Evolutionary conservation across 371 early-diverging fungal species (phyloP), one percentile per base, ranked within the genome.

Genomic region (Rhizopus microsporus): DNA sequence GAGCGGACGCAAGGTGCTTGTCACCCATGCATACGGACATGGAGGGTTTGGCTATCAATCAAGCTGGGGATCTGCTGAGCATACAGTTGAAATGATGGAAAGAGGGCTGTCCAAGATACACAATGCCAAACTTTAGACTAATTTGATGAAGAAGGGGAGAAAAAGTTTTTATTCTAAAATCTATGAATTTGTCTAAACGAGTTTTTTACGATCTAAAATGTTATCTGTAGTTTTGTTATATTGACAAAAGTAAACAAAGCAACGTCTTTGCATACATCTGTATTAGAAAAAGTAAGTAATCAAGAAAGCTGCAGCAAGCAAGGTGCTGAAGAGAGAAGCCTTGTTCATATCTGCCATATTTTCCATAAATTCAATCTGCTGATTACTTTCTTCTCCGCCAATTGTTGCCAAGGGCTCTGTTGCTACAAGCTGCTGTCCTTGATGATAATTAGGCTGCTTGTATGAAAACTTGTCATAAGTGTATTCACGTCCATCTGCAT

Each of bases 1-100:
- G 15, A 45, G 54, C 1, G 71, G 68, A 2, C 51, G 60, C 15
- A 49, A 54, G 5, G 66, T 88, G 7, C 32, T 85, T 35, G 69
- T 90, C 3, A 79, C 83, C 8, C 89, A 91, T 69, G 86, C 87
- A 55, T 92, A 92, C 73, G 94, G 94, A 0, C 94, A 93, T 69
- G 90, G 90, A 29, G 88, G 89, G 0, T 86, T 78, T 58, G 91
- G 88, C 65, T 75, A 69, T 62, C 87, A 88, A 64, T 79, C 83
- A 16, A 89, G 89, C 62, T 90, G 90, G 89, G 93, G 90, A 9
- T 75, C 84, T 49, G 87, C 88, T 3, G 70, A 77, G 40, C 60
- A 78, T 38, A 71, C 70, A 2, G 62, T 83, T 12, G 37, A 67
- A 23, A 54, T 85, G 7, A 75, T 90, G 32, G 75, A 80, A 38